Conservation (phyloP, 805 yeast genomes). For the Wickerhamomyces rabaulensis region DNA sequence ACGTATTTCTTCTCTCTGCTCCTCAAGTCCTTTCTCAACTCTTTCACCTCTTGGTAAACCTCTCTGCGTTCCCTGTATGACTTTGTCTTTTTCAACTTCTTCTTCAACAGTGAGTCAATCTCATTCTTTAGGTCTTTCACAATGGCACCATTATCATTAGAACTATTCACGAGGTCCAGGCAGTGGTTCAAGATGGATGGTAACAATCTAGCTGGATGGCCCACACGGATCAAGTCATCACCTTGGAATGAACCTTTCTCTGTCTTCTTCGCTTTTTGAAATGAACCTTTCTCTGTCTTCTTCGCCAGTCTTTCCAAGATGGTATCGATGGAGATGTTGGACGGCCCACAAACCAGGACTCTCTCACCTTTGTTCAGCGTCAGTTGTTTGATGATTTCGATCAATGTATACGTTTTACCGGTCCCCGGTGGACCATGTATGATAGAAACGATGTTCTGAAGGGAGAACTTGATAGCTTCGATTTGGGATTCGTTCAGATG, state of each 20-base stretch:
- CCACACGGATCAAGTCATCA: constrained; percentile 66
- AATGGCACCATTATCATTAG: constrained; percentile 53
- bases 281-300: constrained; percentile 21
- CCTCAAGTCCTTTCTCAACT: constrained; percentile 63
- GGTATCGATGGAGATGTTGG: constrained; percentile 89
- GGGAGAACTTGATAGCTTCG: constrained; percentile 62
- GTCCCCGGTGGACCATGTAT: constrained; percentile 81
- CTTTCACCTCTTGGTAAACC: constrained; percentile 65
- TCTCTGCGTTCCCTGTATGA: constrained; percentile 58
- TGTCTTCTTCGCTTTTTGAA: constrained; percentile 24
- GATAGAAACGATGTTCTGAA: constrained; percentile 52
- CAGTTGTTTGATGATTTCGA: constrained; percentile 76
- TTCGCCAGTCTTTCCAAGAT: constrained; percentile 64
- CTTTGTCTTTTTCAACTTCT: constrained; percentile 54
- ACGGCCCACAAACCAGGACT: constrained; percentile 88
- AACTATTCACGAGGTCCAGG: constrained; percentile 63
- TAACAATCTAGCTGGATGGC: constrained; percentile 87
- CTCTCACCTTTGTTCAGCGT: constrained; percentile 51
- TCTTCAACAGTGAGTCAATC: constrained; percentile 50
- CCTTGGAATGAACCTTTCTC: constrained; percentile 5
- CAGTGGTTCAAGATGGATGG: constrained; percentile 63
- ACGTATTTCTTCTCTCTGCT: constrained; percentile 60
- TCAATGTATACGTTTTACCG: constrained; percentile 76
- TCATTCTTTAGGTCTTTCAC: constrained; percentile 66
- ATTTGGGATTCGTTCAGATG: constrained; percentile 54